Evolutionary conservation across 2,329 filamentous ascomycete species (phyloP).

Genomic region (Nectriaceae sp.): DNA sequence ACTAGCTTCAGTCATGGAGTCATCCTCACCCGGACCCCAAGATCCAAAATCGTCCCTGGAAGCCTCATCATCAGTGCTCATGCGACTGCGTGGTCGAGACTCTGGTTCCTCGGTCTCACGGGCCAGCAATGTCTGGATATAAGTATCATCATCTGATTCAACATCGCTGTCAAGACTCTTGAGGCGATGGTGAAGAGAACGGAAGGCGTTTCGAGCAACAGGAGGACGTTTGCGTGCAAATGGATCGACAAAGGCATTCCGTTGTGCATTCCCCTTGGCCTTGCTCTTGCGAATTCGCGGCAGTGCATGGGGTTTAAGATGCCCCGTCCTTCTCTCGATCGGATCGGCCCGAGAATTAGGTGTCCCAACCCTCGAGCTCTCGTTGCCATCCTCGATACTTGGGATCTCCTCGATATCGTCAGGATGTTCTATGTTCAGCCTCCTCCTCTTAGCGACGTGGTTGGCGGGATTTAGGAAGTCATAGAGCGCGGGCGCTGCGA

Average conservation of each 20-base stretch:
- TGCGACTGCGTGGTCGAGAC: conserved; percentile 76
- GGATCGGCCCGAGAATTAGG: conserved; percentile 64
- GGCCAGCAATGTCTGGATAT: conserved; percentile 56
- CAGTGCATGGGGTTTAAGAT: conserved; percentile 60
- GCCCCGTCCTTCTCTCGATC: conserved; percentile 60
- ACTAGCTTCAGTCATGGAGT: conserved; percentile 73
- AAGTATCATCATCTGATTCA: conserved; percentile 84
- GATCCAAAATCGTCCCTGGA: conserved; percentile 51
- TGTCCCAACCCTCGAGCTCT: conserved; percentile 64
- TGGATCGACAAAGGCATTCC: conserved; percentile 67
- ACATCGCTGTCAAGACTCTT: conserved; percentile 65
- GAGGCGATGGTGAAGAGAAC: conserved; percentile 77
- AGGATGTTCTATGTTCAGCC: conserved; percentile 74
- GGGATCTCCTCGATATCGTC: conserved; percentile 56
- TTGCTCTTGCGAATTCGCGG: conserved; percentile 76
- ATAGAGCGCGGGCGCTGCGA: conserved; percentile 79
- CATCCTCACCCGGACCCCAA: conserved; percentile 57
- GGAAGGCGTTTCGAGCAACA: conserved; percentile 61
- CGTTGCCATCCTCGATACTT: conserved; percentile 59
- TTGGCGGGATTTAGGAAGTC: conserved; percentile 81
- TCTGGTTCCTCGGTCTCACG: conserved; percentile 85
- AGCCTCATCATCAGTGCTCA: conserved; percentile 62
- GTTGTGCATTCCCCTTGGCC: conserved; percentile 52
- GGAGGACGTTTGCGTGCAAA: conserved; percentile 65
- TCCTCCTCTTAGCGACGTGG: conserved; percentile 76